phyloP scores from a whole-genome alignment of 2,329 filamentous ascomycete species.

The Arthrobotrys conoides region DNA sequence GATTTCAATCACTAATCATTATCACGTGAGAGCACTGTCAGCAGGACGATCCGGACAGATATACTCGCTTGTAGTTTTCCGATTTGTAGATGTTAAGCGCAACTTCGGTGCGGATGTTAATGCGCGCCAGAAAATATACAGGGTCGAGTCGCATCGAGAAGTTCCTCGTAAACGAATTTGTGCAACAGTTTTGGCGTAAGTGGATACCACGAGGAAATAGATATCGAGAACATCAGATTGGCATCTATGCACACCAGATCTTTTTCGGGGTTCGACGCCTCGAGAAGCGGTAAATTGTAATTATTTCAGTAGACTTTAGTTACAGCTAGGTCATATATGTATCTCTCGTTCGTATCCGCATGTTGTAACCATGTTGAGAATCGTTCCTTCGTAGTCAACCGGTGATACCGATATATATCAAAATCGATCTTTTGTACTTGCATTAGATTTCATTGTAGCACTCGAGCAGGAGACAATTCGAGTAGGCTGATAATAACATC shows the following conservation, averaged over 20 bases:
- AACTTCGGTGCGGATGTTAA: neutral
- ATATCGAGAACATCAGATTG: neutral
- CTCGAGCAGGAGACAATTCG: too few relatives aligned
- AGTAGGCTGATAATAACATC: too few relatives aligned
- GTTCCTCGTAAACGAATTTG: neutral
- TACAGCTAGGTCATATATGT: neutral
- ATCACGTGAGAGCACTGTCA: neutral
- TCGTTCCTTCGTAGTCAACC: neutral
- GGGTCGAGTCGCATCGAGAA: neutral
- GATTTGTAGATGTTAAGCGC: neutral
- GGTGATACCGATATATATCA: constrained; percentile 12
- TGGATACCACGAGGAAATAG: neutral
- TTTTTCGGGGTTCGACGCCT: neutral
- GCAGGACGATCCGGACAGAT: neutral
- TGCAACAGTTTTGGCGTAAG: neutral
- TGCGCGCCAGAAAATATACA: neutral
- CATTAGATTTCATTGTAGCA: too few relatives aligned
- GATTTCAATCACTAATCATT: neutral
- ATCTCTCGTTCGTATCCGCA: neutral
- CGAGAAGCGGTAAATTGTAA: neutral
- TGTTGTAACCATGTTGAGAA: neutral
- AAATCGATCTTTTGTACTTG: too few relatives aligned
- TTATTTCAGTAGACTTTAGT: neutral
- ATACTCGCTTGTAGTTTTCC: neutral
- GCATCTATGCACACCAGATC: neutral